Percentiles rank a stretch among this genome's conserved stretches.
Evolutionary conservation across 2,329 filamentous ascomycete species (phyloP).

Genomic region (Elsinoe fawcettii): DNA sequence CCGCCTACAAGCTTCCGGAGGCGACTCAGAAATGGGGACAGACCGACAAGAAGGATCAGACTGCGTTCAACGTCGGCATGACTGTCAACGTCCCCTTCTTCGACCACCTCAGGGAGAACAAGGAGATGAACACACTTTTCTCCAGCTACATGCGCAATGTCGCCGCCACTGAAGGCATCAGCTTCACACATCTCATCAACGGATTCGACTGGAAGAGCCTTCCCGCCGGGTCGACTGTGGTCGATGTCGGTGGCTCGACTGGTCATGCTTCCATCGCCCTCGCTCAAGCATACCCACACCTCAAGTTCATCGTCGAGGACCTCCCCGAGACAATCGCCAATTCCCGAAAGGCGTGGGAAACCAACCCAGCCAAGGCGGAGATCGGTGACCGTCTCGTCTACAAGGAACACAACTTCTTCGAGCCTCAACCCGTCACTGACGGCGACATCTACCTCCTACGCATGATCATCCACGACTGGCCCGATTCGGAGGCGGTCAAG

Average conservation of each 20-base stretch:
- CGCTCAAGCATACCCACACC: constrained; percentile 35
- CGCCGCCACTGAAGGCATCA: constrained; percentile 42
- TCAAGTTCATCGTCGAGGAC: constrained; percentile 42
- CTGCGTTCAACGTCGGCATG: constrained; percentile 21
- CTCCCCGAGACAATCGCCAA: constrained; percentile 25
- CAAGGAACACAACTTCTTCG: constrained; percentile 25
- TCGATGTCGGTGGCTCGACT: constrained; percentile 40
- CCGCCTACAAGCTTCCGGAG: constrained; percentile 19
- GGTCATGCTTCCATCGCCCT: constrained; percentile 38
- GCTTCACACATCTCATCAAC: constrained; percentile 46
- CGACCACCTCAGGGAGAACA: constrained; percentile 20
- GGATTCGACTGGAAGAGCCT: constrained; percentile 48
- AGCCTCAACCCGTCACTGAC: constrained; percentile 23
- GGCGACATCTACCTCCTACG: constrained; percentile 27
- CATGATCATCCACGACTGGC: constrained; percentile 26
- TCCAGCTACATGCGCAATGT: constrained; percentile 22
- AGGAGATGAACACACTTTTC: constrained; percentile 20
- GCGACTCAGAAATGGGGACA: constrained; percentile 22
- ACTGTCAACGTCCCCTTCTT: constrained; percentile 21
- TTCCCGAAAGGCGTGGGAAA: constrained; percentile 7
- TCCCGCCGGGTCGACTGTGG: constrained; percentile 39
- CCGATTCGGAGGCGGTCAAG: constrained; percentile 20
- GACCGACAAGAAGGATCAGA: constrained; percentile 21
- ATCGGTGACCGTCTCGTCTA: constrained; percentile 19
- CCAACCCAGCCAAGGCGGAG: constrained; percentile 14